Evolutionary conservation across 305 asterid genomes (phyloP).

Genomic region (Fraxinus sp.): DNA sequence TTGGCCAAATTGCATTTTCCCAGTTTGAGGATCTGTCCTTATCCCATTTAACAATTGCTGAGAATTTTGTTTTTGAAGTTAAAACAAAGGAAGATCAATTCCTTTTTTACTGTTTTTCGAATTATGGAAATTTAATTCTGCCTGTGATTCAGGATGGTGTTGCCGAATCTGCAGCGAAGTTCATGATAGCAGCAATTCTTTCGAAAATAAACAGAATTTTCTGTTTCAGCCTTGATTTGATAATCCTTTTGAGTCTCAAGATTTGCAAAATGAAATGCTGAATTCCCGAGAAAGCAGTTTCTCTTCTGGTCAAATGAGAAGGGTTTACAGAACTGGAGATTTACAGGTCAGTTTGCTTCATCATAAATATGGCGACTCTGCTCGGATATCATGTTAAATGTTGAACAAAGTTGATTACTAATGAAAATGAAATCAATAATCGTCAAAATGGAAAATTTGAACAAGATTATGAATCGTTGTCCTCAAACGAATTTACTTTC

Average conservation of each 20-base stretch:
- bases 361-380: not conserved
- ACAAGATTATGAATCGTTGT: too few relatives aligned
- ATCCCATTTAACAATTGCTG: conserved; percentile 31
- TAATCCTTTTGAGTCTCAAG: conserved; percentile 41
- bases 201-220: conserved; percentile 36
- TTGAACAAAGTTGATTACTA: too few relatives aligned
- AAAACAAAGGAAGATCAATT: conserved; percentile 53
- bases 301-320: conserved; percentile 57
- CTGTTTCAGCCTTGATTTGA: conserved; percentile 47
- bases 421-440: too few relatives aligned
- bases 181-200: conserved; percentile 69
- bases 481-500: too few relatives aligned
- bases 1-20: conserved; percentile 46
- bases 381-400: too few relatives aligned
- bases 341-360: conserved; percentile 44
- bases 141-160: conserved; percentile 24
- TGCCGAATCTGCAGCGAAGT: conserved; percentile 38
- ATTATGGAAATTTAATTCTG: conserved; percentile 20
- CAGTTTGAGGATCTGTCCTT: conserved; percentile 53
- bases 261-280: conserved; percentile 32
- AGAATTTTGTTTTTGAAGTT: conserved; percentile 34
- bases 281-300: conserved; percentile 44
- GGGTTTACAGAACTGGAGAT: conserved; percentile 82
- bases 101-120: conserved; percentile 24
- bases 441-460: too few relatives aligned